These are phyloP conservation scores for Parathielavia appendiculata DNA, from an alignment of 495 filamentous ascomycete genomes.

Conservation along the genomic window DNA sequence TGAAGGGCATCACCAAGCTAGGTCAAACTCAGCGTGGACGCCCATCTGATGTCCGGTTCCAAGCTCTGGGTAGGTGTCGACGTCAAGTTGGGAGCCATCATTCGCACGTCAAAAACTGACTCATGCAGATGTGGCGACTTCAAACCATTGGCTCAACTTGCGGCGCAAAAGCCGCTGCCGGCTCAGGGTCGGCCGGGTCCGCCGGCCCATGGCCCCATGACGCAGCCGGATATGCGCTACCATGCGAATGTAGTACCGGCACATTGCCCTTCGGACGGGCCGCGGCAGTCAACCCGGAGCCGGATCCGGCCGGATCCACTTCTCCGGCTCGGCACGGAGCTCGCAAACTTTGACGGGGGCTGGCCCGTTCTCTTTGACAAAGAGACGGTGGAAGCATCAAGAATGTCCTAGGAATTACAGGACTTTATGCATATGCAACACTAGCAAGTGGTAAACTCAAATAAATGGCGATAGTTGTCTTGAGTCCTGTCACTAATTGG, in stretches of 20 bases:
- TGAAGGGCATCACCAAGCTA: too few relatives aligned
- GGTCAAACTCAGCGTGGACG: too few relatives aligned
- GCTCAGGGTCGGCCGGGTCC: not conserved
- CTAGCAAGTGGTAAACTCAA: too few relatives aligned
- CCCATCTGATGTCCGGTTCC: too few relatives aligned
- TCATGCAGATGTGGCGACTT: not conserved
- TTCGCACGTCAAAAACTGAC: not conserved
- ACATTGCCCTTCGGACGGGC: too few relatives aligned
- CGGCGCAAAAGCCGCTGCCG: conserved; percentile 17
- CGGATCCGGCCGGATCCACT: not conserved
- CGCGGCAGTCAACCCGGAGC: too few relatives aligned
- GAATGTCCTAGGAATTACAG: too few relatives aligned
- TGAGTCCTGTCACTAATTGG: not conserved
- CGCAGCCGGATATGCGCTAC: not conserved
- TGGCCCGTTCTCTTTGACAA: too few relatives aligned
- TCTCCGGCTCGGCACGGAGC: not conserved
- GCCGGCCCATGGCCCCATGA: not conserved
- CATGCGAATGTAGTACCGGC: not conserved
- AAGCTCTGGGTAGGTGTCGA: too few relatives aligned
- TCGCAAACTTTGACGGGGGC: not conserved
- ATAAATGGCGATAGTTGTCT: not conserved
- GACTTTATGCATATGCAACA: too few relatives aligned
- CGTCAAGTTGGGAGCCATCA: too few relatives aligned
- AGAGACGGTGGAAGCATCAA: too few relatives aligned
- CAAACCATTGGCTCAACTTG: conserved; percentile 1